A percentile compares a stretch with the other conserved stretches of the same genome.
Evolutionary conservation across 352 stramenopile species (phyloP).

Genomic region (Pythium sukuiense): DNA sequence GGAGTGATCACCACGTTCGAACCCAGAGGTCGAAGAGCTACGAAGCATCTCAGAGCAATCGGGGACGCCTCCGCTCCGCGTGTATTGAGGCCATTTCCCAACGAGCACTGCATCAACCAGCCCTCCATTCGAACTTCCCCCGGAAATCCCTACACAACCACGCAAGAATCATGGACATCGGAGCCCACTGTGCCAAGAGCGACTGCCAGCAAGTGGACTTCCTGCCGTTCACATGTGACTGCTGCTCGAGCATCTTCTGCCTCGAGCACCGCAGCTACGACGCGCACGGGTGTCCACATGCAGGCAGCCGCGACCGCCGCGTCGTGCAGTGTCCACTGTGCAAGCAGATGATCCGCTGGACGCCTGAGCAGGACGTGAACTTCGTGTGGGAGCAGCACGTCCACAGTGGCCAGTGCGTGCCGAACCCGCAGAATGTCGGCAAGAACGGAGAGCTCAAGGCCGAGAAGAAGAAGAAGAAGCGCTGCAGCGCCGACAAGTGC

Average conservation of each 20-base stretch:
- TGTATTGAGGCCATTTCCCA: background rate
- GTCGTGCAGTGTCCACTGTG: conserved; percentile 78
- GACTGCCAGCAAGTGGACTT: conserved; percentile 82
- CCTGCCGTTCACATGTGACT: conserved; percentile 85
- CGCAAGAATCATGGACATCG: conserved; percentile 59
- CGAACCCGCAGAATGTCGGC: conserved; percentile 26
- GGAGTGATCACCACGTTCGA: background rate
- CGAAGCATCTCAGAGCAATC: background rate
- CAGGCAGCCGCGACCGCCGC: conserved; percentile 61
- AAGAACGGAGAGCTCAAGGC: conserved; percentile 22
- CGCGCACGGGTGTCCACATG: conserved; percentile 64
- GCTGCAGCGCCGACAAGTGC: conserved; percentile 57
- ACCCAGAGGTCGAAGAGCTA: conserved; percentile 8
- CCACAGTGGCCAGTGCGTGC: conserved; percentile 49
- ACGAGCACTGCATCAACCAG: background rate
- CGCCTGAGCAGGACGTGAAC: conserved; percentile 73
- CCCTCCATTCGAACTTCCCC: too few relatives aligned
- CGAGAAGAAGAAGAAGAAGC: conserved; percentile 74
- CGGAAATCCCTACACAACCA: background rate
- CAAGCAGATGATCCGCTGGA: conserved; percentile 65
- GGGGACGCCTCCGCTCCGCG: background rate
- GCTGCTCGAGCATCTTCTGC: conserved; percentile 77
- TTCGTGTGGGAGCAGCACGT: conserved; percentile 72
- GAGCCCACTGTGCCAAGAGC: conserved; percentile 62
- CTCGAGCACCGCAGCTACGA: conserved; percentile 84